Percentiles rank a stretch among this genome's conserved stretches.
Conservation (phyloP, 192 early-diverging fungal genomes). For the Coemansia sp. region DNA sequence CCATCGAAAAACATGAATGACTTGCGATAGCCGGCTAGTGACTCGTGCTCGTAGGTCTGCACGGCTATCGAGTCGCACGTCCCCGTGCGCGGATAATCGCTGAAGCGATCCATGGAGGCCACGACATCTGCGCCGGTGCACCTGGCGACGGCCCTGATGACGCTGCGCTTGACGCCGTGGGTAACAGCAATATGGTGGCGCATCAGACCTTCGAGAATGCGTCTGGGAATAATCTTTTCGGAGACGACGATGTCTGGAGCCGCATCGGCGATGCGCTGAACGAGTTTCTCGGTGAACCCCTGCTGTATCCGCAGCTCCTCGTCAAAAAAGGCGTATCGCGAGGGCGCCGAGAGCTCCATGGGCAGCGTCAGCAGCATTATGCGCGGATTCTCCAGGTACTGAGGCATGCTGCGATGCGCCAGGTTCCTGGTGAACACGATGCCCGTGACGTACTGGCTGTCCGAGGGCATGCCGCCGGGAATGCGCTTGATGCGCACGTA, state of each 20-base stretch:
- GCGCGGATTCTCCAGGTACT: constrained; percentile 62
- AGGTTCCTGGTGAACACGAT: constrained; percentile 93
- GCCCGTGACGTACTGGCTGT: constrained; percentile 83
- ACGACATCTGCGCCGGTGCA: constrained; percentile 84
- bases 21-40: constrained; percentile 77
- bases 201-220: constrained; percentile 80
- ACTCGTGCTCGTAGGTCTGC: constrained; percentile 76
- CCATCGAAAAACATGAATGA: constrained; percentile 89
- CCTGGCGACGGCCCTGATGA: constrained; percentile 82
- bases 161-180: constrained; percentile 79
- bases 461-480: constrained; percentile 74
- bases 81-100: constrained; percentile 68
- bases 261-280: constrained; percentile 72
- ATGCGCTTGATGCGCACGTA: constrained; percentile 96
- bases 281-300: constrained; percentile 76
- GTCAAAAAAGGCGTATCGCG: constrained; percentile 77
- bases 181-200: constrained; percentile 76
- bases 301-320: constrained; percentile 80
- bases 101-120: constrained; percentile 76
- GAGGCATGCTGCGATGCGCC: constrained; percentile 87
- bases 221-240: constrained; percentile 76
- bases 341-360: constrained; percentile 74
- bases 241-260: constrained; percentile 78
- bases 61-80: constrained; percentile 73
- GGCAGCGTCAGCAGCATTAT: constrained; percentile 87